Percentiles rank a stretch among this genome's conserved stretches.
Conservation (phyloP, 768 basidiomycete genomes). For the Boletales sp. region DNA sequence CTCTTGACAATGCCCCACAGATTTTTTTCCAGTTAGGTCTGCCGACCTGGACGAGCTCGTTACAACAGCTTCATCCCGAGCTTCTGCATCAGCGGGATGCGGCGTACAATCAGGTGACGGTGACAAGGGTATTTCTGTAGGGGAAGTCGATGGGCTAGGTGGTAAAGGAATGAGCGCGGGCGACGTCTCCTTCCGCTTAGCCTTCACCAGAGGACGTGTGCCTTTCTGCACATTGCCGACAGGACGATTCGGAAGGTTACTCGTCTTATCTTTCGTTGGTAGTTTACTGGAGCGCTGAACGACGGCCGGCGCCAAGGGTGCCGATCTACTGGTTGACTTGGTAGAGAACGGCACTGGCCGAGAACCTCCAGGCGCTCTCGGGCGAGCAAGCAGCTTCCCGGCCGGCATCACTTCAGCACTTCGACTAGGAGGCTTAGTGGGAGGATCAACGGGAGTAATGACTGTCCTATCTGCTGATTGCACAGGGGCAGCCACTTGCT, state of each 20-base stretch:
- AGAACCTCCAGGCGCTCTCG: conserved; percentile 5
- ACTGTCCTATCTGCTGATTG: background rate
- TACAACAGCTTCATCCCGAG: conserved; percentile 2
- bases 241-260: conserved; percentile 10
- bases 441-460: conserved; percentile 1
- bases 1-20: conserved; percentile 2
- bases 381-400: conserved; percentile 4
- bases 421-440: conserved; percentile 9
- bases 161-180: conserved; percentile 20
- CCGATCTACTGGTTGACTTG: conserved; percentile 7
- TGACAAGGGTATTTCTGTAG: conserved; percentile 19
- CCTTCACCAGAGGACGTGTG: conserved; percentile 11
- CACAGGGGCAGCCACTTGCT: conserved; percentile 1
- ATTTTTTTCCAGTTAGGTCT: background rate
- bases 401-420: background rate
- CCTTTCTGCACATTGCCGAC: conserved; percentile 4
- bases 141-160: conserved; percentile 17
- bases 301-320: background rate
- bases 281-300: conserved; percentile 11
- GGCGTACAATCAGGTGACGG: conserved; percentile 14
- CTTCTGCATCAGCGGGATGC: background rate
- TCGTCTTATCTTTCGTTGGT: conserved; percentile 4
- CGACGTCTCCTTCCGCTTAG: conserved; percentile 9
- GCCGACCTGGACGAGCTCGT: background rate
- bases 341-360: conserved; percentile 4